Percentiles rank a stretch among this genome's conserved stretches.
These are phyloP conservation scores for Stachybotrys elegans DNA, from an alignment of 2,329 filamentous ascomycete species.

Conservation along the genomic window DNA sequence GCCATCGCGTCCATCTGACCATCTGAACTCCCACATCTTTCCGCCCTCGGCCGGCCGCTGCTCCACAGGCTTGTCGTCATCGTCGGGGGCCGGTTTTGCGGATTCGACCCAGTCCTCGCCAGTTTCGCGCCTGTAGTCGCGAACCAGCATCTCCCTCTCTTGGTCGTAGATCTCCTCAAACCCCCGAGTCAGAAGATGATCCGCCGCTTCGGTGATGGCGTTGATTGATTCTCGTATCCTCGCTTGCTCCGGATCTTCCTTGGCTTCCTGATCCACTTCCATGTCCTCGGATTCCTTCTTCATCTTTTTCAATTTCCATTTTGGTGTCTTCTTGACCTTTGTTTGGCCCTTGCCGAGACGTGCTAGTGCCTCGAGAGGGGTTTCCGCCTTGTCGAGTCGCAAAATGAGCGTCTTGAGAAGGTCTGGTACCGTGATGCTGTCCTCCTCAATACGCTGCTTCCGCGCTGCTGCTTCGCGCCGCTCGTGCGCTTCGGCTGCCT, in stretches of 20 bases:
- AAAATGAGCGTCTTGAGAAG: slow-evolving; percentile 68
- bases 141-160: slow-evolving; percentile 75
- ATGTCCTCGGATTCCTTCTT: slow-evolving; percentile 53
- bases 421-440: slow-evolving; percentile 68
- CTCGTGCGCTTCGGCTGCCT: slow-evolving; percentile 80
- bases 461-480: slow-evolving; percentile 74
- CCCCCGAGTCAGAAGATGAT: slow-evolving; percentile 77
- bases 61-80: slow-evolving; percentile 9
- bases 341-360: slow-evolving; percentile 66
- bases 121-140: slow-evolving; percentile 79
- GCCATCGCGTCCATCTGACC: slow-evolving; percentile 82
- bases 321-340: slow-evolving; percentile 55
- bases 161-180: slow-evolving; percentile 88
- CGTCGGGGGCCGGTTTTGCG: slow-evolving; percentile 16
- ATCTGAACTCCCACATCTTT: slow-evolving; percentile 77
- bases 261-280: slow-evolving; percentile 57
- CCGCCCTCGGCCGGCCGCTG: slow-evolving; percentile 13
- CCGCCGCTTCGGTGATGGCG: slow-evolving; percentile 81
- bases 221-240: slow-evolving; percentile 71
- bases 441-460: slow-evolving; percentile 66
- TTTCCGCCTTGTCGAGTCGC: slow-evolving; percentile 74
- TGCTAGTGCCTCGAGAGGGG: slow-evolving; percentile 79
- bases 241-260: slow-evolving; percentile 62
- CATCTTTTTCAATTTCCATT: slow-evolving; percentile 67
- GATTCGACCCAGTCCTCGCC: slow-evolving; percentile 73